Evolutionary conservation across 805 yeast genomes (phyloP), one percentile per base, ranked within the genome.

Genomic region (Saccharomycopsis fermentans): DNA sequence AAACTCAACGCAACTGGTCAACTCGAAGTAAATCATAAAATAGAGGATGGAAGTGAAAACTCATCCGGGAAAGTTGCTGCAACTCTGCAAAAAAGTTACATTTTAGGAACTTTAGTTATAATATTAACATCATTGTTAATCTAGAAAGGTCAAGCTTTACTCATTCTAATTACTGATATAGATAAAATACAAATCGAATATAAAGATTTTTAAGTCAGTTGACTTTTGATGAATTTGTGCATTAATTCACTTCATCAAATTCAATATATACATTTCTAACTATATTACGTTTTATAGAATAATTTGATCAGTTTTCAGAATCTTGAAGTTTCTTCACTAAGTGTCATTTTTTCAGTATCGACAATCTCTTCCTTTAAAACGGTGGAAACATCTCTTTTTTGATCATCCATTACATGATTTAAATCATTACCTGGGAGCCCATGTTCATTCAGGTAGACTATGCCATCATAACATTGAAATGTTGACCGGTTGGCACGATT

Each of bases 401-500:
- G 34, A n/a, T 12, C n/a, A 6, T 26, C 43, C 5, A 34, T 17
- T 4, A 8, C 29, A 11, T 47, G n/a, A 17, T 21, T 32, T 8
- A 8, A 19, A 3, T 19, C 14, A 17, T 11, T 3, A 17, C 29
- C 48, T 12, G 21, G 19, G 6, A 14, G 17, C 8, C n/a, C 54
- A 3, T 27, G 34, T 12, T 5, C n/a, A 17, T 27, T 37, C 21
- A 9, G 24, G 19, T 2, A 6, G 17, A 19, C 19, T 19, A 52
- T 12, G 6, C 55, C 55, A 36, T 59, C 39, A 39, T 59, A 59
- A 37, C 17, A 37, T 17, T 51, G 54, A 21, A 35, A 35, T 19
- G 57, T 55, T 8, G 58, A 26, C 24, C n/a, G 21, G 37, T 59
- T 59, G 9, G 21, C 19, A 24, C 40, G 55, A 35, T 60, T 61